Percentiles rank a stretch among this genome's conserved stretches.
Conservation (phyloP, 306 rosid species). For the Quercus berberidifolia region DNA sequence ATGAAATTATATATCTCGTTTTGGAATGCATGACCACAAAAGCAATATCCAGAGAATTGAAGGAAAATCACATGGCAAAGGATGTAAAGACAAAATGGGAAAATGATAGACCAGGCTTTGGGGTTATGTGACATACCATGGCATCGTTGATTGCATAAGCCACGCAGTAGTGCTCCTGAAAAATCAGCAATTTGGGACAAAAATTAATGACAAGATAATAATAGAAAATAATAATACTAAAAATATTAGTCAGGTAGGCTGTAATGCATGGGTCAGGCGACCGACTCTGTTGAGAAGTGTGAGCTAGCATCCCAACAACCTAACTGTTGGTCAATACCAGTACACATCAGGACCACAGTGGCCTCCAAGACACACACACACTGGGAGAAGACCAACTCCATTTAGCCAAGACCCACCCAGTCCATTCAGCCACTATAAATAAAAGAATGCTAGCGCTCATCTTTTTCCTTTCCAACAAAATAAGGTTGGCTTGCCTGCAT, state of each 20-base stretch:
- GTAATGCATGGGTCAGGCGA: not conserved
- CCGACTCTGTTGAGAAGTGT: not conserved
- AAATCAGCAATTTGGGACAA: conserved; percentile 34
- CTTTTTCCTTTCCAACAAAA: conserved; percentile 17
- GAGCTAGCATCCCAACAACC: conserved; percentile 13
- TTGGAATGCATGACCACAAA: not conserved
- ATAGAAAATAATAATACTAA: not conserved
- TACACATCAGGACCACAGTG: not conserved
- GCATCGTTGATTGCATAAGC: conserved; percentile 88
- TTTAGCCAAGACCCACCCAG: conserved; percentile 6
- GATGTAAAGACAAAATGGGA: not conserved
- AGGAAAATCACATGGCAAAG: conserved; percentile 5
- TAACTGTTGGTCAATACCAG: not conserved
- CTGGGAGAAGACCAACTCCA: not conserved
- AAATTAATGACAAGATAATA: conserved; percentile 12
- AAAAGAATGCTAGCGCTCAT: conserved; percentile 14
- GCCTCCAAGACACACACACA: conserved; percentile 3
- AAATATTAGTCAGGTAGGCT: conserved; percentile 9
- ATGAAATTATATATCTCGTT: not conserved
- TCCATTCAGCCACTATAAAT: conserved; percentile 8
- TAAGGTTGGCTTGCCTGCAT: conserved; percentile 71
- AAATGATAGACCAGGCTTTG: not conserved
- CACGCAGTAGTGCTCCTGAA: conserved; percentile 99
- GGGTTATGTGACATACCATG: conserved; percentile 46
- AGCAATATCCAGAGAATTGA: not conserved